A percentile compares a stretch with the other conserved stretches of the same genome.
phyloP scores from a whole-genome alignment of 306 rosid species.

The Cajanus cajan region DNA sequence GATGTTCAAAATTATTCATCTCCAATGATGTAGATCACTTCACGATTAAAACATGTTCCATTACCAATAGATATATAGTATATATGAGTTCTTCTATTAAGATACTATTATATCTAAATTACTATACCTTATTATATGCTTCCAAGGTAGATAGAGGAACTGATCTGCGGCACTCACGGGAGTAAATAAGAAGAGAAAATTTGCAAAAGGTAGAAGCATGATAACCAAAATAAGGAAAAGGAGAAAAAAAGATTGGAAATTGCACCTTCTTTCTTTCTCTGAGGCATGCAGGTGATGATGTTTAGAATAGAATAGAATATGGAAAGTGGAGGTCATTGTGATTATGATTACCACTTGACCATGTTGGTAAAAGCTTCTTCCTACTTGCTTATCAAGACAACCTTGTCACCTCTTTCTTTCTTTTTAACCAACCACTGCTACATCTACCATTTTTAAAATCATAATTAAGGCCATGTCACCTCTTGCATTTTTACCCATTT shows the following conservation, averaged over 20 bases:
- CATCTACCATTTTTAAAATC: conserved; percentile 7
- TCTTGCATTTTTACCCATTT: conserved; percentile 6
- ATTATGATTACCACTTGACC: conserved; percentile 23
- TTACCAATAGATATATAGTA: too few relatives aligned
- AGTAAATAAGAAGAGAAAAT: background rate
- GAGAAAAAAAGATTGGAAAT: conserved; percentile 20
- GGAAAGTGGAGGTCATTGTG: background rate
- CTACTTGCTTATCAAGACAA: conserved; percentile 32
- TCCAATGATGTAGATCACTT: background rate
- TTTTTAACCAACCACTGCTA: background rate
- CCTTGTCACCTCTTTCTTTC: conserved; percentile 4
- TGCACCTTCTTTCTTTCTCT: conserved; percentile 23
- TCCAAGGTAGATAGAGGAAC: background rate
- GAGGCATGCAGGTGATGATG: conserved; percentile 19
- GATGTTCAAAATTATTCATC: background rate
- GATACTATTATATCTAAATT: background rate
- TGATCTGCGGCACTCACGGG: background rate
- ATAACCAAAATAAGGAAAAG: background rate
- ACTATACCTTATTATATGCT: background rate
- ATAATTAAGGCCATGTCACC: background rate
- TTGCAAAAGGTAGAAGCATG: background rate
- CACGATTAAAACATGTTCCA: background rate
- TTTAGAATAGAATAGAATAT: background rate
- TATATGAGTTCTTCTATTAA: background rate
- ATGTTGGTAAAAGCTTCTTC: conserved; percentile 22